Conservation (phyloP, 768 basidiomycete species). For the Xerocomellus dryophilus region DNA sequence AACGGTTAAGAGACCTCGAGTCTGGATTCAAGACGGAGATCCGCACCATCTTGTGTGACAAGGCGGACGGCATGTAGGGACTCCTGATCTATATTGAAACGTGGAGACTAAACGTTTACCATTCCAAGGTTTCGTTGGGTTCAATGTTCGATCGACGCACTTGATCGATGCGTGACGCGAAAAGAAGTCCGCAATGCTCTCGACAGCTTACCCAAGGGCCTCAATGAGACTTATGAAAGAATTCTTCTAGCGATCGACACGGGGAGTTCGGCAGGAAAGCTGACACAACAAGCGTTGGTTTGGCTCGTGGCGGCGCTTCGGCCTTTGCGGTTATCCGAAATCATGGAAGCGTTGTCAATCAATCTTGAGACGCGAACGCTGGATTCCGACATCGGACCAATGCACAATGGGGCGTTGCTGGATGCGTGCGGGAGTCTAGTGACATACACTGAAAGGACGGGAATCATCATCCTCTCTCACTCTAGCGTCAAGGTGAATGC, state of each 20-base stretch:
- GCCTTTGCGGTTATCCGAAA: not conserved
- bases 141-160: slow-evolving; percentile 1
- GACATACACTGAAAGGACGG: slow-evolving; percentile 2
- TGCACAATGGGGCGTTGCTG: slow-evolving; percentile 3
- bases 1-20: not conserved
- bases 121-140: slow-evolving; percentile 2
- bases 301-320: slow-evolving; percentile 5
- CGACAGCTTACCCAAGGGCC: not conserved
- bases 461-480: slow-evolving; percentile 1
- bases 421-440: slow-evolving; percentile 8
- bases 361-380: not conserved
- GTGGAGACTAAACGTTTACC: not conserved
- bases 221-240: slow-evolving; percentile 5
- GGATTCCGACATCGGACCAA: not conserved
- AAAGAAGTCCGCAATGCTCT: not conserved
- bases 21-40: not conserved
- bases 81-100: too few species aligned
- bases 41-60: not conserved
- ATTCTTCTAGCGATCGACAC: not conserved
- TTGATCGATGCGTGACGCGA: not conserved
- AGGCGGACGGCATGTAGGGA: slow-evolving; percentile 1
- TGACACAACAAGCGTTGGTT: not conserved
- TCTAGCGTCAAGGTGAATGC: slow-evolving; percentile 1
- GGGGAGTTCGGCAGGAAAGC: not conserved
- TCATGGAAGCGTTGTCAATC: slow-evolving; percentile 2